Evolutionary conservation across 192 early-diverging fungal species (phyloP).

Genomic region (Backusella morwellensis): DNA sequence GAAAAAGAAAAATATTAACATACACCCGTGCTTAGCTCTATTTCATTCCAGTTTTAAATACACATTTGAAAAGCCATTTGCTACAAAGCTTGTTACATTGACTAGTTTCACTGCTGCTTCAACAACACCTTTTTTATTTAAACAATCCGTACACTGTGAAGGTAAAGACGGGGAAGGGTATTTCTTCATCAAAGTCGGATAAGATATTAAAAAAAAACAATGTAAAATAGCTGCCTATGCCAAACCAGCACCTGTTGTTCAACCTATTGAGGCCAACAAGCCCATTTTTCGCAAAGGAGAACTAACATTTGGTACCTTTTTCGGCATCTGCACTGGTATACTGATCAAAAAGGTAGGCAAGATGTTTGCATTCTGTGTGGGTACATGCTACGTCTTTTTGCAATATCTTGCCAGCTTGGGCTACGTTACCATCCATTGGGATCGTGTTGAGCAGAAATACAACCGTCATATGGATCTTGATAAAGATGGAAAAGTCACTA

Average conservation of each 20-base stretch:
- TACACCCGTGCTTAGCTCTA: not conserved
- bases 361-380: constrained; percentile 41
- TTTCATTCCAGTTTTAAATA: constrained; percentile 1
- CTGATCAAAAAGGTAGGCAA: constrained; percentile 48
- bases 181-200: not conserved
- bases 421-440: constrained; percentile 42
- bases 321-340: constrained; percentile 47
- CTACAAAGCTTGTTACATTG: not conserved
- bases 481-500: constrained; percentile 38
- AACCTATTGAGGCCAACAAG: constrained; percentile 12
- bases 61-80: not conserved
- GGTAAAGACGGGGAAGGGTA: not conserved
- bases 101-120: not conserved
- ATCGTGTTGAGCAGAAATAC: constrained; percentile 30
- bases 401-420: constrained; percentile 36
- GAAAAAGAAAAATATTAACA: not conserved
- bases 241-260: not conserved
- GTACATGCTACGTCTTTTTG: constrained; percentile 38
- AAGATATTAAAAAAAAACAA: not conserved
- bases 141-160: constrained; percentile 17
- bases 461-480: constrained; percentile 38
- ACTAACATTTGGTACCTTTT: constrained; percentile 42
- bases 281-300: constrained; percentile 39
- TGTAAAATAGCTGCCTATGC: not conserved
- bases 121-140: not conserved